phyloP scores from a whole-genome alignment of 495 filamentous ascomycete species.

The Trichoderma reesei region DNA sequence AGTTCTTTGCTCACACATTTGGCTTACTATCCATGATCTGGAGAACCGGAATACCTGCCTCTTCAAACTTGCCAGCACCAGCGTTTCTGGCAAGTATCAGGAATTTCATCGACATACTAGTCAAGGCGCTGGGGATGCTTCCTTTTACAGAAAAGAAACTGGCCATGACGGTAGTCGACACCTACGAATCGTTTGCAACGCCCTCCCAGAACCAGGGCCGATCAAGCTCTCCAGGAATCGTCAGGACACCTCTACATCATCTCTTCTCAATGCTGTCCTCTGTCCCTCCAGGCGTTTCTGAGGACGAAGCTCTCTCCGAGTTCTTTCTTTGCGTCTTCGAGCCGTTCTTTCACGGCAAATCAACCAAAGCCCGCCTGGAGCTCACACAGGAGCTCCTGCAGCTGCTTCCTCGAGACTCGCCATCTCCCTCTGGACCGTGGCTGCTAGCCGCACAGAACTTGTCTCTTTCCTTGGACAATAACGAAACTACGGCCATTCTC shows the following conservation, averaged over 20 bases:
- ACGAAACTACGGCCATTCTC: conserved; percentile 8
- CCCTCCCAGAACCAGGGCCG: conserved; percentile 34
- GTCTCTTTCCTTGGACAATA: conserved; percentile 13
- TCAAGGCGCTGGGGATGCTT: conserved; percentile 56
- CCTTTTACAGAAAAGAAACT: conserved; percentile 74
- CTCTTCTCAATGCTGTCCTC: conserved; percentile 39
- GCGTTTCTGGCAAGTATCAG: conserved; percentile 52
- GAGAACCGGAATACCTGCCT: conserved; percentile 29
- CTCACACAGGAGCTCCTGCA: conserved; percentile 33
- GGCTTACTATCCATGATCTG: conserved; percentile 59
- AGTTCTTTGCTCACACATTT: conserved; percentile 63
- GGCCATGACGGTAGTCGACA: conserved; percentile 30
- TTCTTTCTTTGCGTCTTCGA: conserved; percentile 33
- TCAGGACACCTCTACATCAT: conserved; percentile 37
- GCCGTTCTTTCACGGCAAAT: conserved; percentile 36
- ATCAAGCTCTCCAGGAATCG: conserved; percentile 22
- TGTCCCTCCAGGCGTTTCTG: conserved; percentile 30
- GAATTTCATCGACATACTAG: conserved; percentile 49
- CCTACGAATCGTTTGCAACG: conserved; percentile 35
- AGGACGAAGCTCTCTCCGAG: conserved; percentile 32
- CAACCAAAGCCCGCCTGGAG: conserved; percentile 30
- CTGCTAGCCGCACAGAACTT: conserved; percentile 25
- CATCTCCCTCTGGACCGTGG: conserved; percentile 33
- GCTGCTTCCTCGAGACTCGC: conserved; percentile 26
- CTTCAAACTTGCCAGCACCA: conserved; percentile 14